Conservation (phyloP, 495 filamentous ascomycete genomes). For the Aspergillus indologenus region DNA sequence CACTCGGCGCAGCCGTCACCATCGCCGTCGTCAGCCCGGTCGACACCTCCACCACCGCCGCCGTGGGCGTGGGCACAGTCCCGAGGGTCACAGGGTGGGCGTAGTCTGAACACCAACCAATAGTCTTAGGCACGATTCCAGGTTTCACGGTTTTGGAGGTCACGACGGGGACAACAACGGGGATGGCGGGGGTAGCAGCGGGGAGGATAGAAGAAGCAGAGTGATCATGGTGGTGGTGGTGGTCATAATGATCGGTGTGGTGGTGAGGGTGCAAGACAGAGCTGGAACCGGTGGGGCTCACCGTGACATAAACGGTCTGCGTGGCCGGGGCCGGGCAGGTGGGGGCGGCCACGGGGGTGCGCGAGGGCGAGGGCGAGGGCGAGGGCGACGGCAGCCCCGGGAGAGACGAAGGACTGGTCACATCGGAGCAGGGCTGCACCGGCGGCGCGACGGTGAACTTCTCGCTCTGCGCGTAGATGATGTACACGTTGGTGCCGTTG, state of each 20-base stretch:
- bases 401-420: constrained; percentile 15
- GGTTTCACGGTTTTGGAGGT: constrained; percentile 19
- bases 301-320: constrained; percentile 26
- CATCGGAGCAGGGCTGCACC: background rate
- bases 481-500: constrained; percentile 49
- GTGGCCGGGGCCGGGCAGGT: constrained; percentile 14
- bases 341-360: constrained; percentile 1
- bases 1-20: background rate
- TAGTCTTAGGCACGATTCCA: constrained; percentile 27
- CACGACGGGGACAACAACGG: background rate
- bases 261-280: constrained; percentile 8
- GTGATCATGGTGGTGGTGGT: constrained; percentile 9
- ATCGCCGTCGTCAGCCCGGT: background rate
- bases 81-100: constrained; percentile 27
- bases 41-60: background rate
- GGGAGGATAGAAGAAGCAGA: background rate
- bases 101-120: constrained; percentile 29
- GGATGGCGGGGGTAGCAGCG: constrained; percentile 9
- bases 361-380: background rate
- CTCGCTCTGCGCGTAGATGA: constrained; percentile 46
- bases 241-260: constrained; percentile 8
- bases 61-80: constrained; percentile 17
- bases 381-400: no score
- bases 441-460: constrained; percentile 34
- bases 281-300: constrained; percentile 23